phyloP scores from a whole-genome alignment of 345 rosid species.

The Excoecaria cochinchinensis region DNA sequence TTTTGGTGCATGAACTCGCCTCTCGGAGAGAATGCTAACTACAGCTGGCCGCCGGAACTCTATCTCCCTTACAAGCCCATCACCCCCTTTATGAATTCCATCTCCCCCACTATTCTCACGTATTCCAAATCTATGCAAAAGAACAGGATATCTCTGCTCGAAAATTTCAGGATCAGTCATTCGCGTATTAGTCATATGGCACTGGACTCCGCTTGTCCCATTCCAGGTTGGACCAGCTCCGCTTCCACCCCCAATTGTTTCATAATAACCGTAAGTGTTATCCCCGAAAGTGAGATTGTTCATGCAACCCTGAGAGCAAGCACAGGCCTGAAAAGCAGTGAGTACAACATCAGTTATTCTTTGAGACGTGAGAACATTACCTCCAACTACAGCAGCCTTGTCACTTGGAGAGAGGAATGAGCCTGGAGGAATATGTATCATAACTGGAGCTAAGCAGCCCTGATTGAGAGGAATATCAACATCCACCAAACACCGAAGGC shows the following conservation, averaged over 20 bases:
- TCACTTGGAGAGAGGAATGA: conserved; percentile 93
- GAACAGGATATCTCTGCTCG: conserved; percentile 90
- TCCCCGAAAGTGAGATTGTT: conserved; percentile 97
- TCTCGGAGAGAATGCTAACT: conserved; percentile 90
- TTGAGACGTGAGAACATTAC: conserved; percentile 91
- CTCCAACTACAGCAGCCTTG: conserved; percentile 95
- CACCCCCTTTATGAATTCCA: conserved; percentile 74
- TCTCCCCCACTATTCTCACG: conserved; percentile 85
- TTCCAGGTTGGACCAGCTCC: conserved; percentile 93
- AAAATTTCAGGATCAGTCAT: conserved; percentile 99
- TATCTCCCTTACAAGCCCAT: conserved; percentile 87
- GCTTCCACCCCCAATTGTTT: conserved; percentile 93
- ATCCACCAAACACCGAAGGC: conserved; percentile 81
- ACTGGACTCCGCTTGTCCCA: conserved; percentile 93
- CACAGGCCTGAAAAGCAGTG: conserved; percentile 90
- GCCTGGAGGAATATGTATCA: conserved; percentile 67
- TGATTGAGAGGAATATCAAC: conserved; percentile 95
- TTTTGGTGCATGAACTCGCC: conserved; percentile 91
- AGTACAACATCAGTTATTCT: conserved; percentile 85
- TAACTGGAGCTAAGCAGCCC: conserved; percentile 92
- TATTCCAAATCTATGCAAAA: conserved; percentile 73
- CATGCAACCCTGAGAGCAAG: conserved; percentile 98
- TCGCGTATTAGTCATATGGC: conserved; percentile 98
- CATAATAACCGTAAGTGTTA: conserved; percentile 81
- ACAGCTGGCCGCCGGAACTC: conserved; percentile 76